phyloP scores from a whole-genome alignment of 257 asterid species.

The Mitragyna speciosa region DNA sequence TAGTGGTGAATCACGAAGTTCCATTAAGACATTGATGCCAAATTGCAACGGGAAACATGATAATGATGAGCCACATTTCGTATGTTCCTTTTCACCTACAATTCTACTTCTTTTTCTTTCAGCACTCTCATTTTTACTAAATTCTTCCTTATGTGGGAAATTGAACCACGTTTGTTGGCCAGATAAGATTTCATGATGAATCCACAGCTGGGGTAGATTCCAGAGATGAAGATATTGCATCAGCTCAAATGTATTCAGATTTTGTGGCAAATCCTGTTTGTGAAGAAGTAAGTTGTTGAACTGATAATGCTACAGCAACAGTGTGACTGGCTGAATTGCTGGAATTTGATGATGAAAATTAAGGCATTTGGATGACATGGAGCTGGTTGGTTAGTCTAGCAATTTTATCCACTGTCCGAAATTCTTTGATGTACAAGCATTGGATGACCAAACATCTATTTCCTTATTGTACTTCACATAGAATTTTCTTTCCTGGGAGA shows the following conservation, averaged over 20 bases:
- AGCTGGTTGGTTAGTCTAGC: not conserved
- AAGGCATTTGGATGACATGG: not conserved
- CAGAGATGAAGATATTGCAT: constrained; percentile 13
- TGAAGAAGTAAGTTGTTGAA: constrained; percentile 23
- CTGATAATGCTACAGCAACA: not conserved
- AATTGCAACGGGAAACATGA: constrained; percentile 1
- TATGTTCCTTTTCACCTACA: not conserved
- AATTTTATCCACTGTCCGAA: not conserved
- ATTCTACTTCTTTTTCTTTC: not conserved
- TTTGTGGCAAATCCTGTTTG: constrained; percentile 9
- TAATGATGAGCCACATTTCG: constrained; percentile 4
- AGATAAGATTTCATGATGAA: constrained; percentile 18
- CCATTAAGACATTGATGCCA: not conserved
- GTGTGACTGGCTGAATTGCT: not conserved
- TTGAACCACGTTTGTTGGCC: constrained; percentile 10
- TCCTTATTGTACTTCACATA: not conserved
- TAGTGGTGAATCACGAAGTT: constrained; percentile 17
- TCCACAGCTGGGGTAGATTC: constrained; percentile 19
- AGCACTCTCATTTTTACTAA: not conserved
- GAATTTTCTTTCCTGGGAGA: not conserved
- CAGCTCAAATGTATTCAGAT: constrained; percentile 3
- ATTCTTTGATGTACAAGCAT: not conserved
- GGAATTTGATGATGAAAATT: not conserved
- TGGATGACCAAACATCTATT: not conserved
- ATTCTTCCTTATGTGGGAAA: no score